Percentiles rank a stretch among this genome's conserved stretches.
These are phyloP conservation scores for Coemansia sp. DNA, from an alignment of 192 early-diverging fungal species.

Conservation along the genomic window DNA sequence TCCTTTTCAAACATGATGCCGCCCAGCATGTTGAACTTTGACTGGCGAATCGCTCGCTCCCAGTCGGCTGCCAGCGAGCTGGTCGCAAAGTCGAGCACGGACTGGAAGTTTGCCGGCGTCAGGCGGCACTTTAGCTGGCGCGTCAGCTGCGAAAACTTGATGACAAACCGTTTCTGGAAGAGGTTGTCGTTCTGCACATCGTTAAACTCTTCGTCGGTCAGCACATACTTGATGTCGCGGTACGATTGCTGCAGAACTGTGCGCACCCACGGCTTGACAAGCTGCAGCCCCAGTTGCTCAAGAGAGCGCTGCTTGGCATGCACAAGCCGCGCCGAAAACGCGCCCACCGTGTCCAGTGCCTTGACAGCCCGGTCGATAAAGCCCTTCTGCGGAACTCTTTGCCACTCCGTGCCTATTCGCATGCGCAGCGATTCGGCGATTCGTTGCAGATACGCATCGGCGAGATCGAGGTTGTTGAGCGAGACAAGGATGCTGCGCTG, in stretches of 20 bases:
- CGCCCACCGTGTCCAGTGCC: slow-evolving; percentile 35
- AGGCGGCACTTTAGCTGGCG: slow-evolving; percentile 55
- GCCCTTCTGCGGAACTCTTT: slow-evolving; percentile 14
- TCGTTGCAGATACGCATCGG: slow-evolving; percentile 74
- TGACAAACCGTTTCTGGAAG: slow-evolving; percentile 79
- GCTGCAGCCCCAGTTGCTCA: slow-evolving; percentile 79
- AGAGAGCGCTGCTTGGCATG: slow-evolving; percentile 64
- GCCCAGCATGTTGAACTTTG: slow-evolving; percentile 92
- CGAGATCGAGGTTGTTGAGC: slow-evolving; percentile 88
- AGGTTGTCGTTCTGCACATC: slow-evolving; percentile 74
- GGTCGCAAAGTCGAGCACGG: slow-evolving; percentile 64
- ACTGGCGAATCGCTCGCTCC: slow-evolving; percentile 81
- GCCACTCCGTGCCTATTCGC: slow-evolving; percentile 57
- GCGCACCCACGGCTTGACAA: slow-evolving; percentile 76
- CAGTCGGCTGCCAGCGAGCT: slow-evolving; percentile 76
- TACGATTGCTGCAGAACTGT: slow-evolving; percentile 79
- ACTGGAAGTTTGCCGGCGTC: slow-evolving; percentile 69
- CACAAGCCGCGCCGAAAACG: slow-evolving; percentile 27
- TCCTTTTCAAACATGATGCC: slow-evolving; percentile 93
- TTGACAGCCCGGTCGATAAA: slow-evolving; percentile 9
- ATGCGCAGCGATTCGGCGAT: slow-evolving; percentile 66
- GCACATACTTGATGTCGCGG: slow-evolving; percentile 83
- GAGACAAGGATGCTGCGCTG: slow-evolving; percentile 58
- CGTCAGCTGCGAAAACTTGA: slow-evolving; percentile 62
- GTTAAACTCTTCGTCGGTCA: slow-evolving; percentile 90